These are phyloP conservation scores for Blastomyces gilchristii DNA, from an alignment of 2,329 filamentous ascomycete genomes.

Conservation along the genomic window DNA sequence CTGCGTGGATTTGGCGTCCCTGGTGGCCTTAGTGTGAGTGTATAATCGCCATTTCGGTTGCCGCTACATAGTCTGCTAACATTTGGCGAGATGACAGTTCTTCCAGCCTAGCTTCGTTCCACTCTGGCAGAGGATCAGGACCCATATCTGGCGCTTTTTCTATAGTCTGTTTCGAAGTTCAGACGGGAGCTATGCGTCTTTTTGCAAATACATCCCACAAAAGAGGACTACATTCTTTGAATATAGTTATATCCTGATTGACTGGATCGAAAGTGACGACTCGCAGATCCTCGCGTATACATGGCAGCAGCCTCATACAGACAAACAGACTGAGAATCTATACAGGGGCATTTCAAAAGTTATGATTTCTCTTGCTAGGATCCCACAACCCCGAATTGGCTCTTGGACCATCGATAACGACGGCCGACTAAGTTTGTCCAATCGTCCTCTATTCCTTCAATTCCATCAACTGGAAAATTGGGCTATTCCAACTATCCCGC, in stretches of 20 bases:
- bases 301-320: slow-evolving; percentile 9
- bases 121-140: slow-evolving; percentile 8
- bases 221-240: neutral
- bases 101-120: slow-evolving; percentile 7
- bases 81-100: slow-evolving; percentile 8
- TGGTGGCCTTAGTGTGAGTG: slow-evolving; percentile 11
- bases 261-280: slow-evolving; percentile 10
- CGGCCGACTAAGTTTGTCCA: slow-evolving; percentile 16
- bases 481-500: slow-evolving; percentile 19
- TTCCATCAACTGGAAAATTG: slow-evolving; percentile 18
- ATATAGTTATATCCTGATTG: slow-evolving; percentile 12
- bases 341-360: slow-evolving; percentile 13
- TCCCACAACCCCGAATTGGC: slow-evolving; percentile 17
- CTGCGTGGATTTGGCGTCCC: slow-evolving; percentile 20
- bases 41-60: neutral
- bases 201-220: slow-evolving; percentile 8
- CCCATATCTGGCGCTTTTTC: slow-evolving; percentile 8
- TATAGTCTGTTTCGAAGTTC: neutral
- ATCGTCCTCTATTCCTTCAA: slow-evolving; percentile 18
- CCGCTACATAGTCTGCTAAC: neutral
- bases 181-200: neutral
- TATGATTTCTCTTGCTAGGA: slow-evolving; percentile 14
- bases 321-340: slow-evolving; percentile 13
- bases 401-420: slow-evolving; percentile 18
- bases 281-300: slow-evolving; percentile 7